Evolutionary conservation across 2,329 filamentous ascomycete genomes (phyloP).

Genomic region (Westerdykella sp.): DNA sequence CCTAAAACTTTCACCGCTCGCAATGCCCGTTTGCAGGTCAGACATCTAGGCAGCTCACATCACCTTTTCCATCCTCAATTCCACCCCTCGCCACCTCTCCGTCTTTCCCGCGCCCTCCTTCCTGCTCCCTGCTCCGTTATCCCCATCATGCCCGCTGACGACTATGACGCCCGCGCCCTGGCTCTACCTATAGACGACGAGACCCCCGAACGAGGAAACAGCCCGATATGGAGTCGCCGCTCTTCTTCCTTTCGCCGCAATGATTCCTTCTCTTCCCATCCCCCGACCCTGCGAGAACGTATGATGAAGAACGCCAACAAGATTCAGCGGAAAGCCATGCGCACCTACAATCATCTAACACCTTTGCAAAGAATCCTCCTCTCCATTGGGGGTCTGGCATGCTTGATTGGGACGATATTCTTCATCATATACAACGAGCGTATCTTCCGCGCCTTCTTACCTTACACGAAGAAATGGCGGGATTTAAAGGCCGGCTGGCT

Average conservation of each 20-base stretch:
- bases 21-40: too few species aligned
- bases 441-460: conserved; percentile 70
- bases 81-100: conserved; percentile 3
- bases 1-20: too few species aligned
- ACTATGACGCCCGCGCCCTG: conserved; percentile 50
- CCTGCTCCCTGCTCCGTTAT: not conserved
- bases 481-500: conserved; percentile 63
- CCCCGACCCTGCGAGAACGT: conserved; percentile 36
- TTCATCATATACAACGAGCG: conserved; percentile 72
- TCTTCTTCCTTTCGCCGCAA: conserved; percentile 39
- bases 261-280: conserved; percentile 27
- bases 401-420: conserved; percentile 56
- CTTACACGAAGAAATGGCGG: conserved; percentile 71
- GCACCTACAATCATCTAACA: conserved; percentile 52
- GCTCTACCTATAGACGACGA: conserved; percentile 48
- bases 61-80: conserved; percentile 2
- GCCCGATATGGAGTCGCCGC: conserved; percentile 49
- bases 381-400: conserved; percentile 45
- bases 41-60: not conserved
- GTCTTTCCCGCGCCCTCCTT: conserved; percentile 8
- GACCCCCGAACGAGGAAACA: conserved; percentile 36
- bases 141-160: conserved; percentile 34
- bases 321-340: conserved; percentile 42
- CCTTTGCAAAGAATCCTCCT: conserved; percentile 58
- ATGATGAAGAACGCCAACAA: conserved; percentile 41